Percentiles rank a stretch among this genome's conserved stretches.
Evolutionary conservation across 345 rosid species (phyloP).

Genomic region (Gossypium raimondii): DNA sequence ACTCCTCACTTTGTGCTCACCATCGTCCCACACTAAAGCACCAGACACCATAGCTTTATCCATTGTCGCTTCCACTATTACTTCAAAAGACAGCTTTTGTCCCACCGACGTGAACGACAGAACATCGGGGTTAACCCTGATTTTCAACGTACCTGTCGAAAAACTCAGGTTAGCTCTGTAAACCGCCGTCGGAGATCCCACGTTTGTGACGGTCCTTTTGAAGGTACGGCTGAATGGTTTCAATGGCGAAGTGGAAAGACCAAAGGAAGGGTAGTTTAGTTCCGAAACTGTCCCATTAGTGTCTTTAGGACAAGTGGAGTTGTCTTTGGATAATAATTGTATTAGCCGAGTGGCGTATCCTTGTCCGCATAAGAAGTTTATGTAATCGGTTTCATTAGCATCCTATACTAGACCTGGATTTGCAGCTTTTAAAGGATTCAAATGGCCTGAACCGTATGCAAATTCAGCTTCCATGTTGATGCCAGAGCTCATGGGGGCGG

Average conservation of each 20-base stretch:
- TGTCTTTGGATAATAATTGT: slow-evolving; percentile 22
- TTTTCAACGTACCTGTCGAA: slow-evolving; percentile 17
- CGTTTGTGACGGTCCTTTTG: slow-evolving; percentile 36
- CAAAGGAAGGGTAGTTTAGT: slow-evolving; percentile 42
- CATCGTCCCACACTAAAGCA: slow-evolving; percentile 36
- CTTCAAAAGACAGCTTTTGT: slow-evolving; percentile 21
- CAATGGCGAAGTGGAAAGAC: not conserved
- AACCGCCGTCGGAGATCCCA: slow-evolving; percentile 24
- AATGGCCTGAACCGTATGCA: slow-evolving; percentile 40
- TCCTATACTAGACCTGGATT: slow-evolving; percentile 45
- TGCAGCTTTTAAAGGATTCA: slow-evolving; percentile 27
- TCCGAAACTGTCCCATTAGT: slow-evolving; percentile 31
- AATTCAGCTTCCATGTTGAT: slow-evolving; percentile 30
- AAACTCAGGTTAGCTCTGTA: slow-evolving; percentile 23
- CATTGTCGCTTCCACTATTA: slow-evolving; percentile 21
- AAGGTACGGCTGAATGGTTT: slow-evolving; percentile 15
- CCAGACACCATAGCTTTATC: slow-evolving; percentile 17
- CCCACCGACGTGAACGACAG: slow-evolving; percentile 24
- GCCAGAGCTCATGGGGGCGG: slow-evolving; percentile 16
- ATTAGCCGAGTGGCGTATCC: slow-evolving; percentile 24
- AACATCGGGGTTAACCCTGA: slow-evolving; percentile 24
- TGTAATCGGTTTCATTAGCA: slow-evolving; percentile 27
- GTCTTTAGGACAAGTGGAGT: slow-evolving; percentile 13
- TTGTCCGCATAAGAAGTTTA: slow-evolving; percentile 37
- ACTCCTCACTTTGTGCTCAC: slow-evolving; percentile 34